Evolutionary conservation across 768 basidiomycete species (phyloP), one percentile per base, ranked within the genome.

Genomic region (Tubosaeta sp.): DNA sequence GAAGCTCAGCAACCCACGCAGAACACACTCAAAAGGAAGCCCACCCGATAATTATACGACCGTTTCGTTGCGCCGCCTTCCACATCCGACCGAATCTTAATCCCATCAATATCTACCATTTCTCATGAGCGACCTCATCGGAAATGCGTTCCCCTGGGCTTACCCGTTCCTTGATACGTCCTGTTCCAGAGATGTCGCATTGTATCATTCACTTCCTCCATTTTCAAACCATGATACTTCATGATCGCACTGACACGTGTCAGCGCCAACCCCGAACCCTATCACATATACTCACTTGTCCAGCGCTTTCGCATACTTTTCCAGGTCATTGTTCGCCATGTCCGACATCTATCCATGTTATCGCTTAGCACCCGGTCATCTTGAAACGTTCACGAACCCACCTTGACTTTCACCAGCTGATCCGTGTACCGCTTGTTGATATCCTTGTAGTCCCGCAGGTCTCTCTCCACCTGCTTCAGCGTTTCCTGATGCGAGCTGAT

Each of bases 161-260:
- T 54, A 93, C 95, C 94, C 53, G 95, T 97, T 60, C 95, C 95
- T 68, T 98, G 95, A 71, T 99, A 99, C 0, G 95, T 98, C 73
- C 93, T 95, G 67, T 93, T 95, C 97, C 97, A 99, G 4, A 98
- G 69, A 64, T 97, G 92, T 44, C 87, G 87, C 84, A 98, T 95
- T 13, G 87, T 95, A 62, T 97, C 94, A 64, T 99, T 99, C 62
- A 99, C 94, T 75, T 99, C 97, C 69, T 95, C 92, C 97, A 98
- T 97, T 73, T 99, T 99, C 61, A 97, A 77, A 13, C 85, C 75
- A 64, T 99, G 97, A 63, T 97, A 99, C 70, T 91, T 92, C 91
- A 99, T 97, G 68, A 99, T 98, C 38, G 95, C 97, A 59, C 95
- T 97, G 52, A 2, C 52, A 56, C 19, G 37, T 38, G 55, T 71